Conservation (phyloP, 495 filamentous ascomycete species). For the Penicillium lagena region DNA sequence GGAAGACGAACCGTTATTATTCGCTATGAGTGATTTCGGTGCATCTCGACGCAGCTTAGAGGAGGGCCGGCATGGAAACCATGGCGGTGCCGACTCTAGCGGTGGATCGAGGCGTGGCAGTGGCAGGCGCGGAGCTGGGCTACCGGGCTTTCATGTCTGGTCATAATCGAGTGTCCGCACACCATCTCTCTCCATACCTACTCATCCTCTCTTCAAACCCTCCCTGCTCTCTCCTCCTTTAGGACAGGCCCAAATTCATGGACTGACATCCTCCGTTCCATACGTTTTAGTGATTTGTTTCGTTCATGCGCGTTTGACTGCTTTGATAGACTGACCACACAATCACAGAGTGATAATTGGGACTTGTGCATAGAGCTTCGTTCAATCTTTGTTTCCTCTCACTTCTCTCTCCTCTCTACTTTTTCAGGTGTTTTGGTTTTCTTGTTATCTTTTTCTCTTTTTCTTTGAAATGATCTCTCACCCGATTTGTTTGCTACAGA, state of each 20-base stretch:
- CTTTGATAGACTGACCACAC: conserved; percentile 16
- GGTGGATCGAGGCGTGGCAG: conserved; percentile 34
- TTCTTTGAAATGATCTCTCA: too few species aligned
- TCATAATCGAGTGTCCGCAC: conserved; percentile 5
- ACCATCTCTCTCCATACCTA: too few species aligned
- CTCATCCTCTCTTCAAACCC: too few species aligned
- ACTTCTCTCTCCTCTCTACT: background rate
- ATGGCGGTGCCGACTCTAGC: conserved; percentile 23
- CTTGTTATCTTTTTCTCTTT: background rate
- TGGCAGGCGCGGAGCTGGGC: conserved; percentile 30
- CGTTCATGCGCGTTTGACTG: conserved; percentile 4
- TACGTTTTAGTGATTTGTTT: background rate
- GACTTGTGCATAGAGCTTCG: conserved; percentile 17
- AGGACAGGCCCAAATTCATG: too few species aligned
- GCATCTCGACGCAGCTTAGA: conserved; percentile 66
- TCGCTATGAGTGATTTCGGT: conserved; percentile 83
- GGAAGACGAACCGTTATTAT: conserved; percentile 79
- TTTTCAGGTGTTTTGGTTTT: background rate
- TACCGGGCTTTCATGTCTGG: conserved; percentile 28
- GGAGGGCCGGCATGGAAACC: conserved; percentile 51
- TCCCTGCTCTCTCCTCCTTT: too few species aligned
- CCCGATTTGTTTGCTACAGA: too few species aligned
- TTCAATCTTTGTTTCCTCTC: background rate
- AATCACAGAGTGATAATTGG: conserved; percentile 2
- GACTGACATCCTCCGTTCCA: background rate